Conservation (phyloP, 306 rosid species). For the Vigna mungo region DNA sequence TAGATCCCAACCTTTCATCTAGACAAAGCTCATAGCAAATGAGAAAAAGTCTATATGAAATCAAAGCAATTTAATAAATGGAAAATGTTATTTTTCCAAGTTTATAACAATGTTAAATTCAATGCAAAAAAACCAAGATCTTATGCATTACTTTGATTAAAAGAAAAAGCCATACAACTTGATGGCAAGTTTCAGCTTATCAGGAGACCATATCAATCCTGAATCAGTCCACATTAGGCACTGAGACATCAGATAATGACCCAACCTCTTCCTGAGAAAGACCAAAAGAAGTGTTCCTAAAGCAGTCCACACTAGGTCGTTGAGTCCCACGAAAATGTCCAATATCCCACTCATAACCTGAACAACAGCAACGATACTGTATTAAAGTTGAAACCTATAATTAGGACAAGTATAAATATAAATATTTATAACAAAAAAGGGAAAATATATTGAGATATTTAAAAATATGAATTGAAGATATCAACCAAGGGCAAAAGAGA, state of each 20-base stretch:
- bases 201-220: slow-evolving; percentile 23
- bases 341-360: slow-evolving; percentile 98
- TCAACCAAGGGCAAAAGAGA: background rate
- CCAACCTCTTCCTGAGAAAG: slow-evolving; percentile 72
- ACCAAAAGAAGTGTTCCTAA: slow-evolving; percentile 94
- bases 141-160: slow-evolving; percentile 20
- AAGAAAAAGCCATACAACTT: slow-evolving; percentile 21
- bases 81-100: background rate
- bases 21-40: slow-evolving; percentile 24
- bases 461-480: slow-evolving; percentile 15
- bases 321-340: slow-evolving; percentile 86
- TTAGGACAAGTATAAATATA: slow-evolving; percentile 17
- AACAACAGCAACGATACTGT: slow-evolving; percentile 46
- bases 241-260: slow-evolving; percentile 38
- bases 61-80: slow-evolving; percentile 5
- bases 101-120: slow-evolving; percentile 6
- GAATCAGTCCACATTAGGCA: slow-evolving; percentile 33
- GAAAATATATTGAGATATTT: slow-evolving; percentile 1
- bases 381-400: slow-evolving; percentile 46
- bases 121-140: slow-evolving; percentile 31
- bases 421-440: slow-evolving; percentile 7
- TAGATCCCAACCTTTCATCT: slow-evolving; percentile 31
- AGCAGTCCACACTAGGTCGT: slow-evolving; percentile 89
- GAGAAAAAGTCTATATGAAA: slow-evolving; percentile 19
- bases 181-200: slow-evolving; percentile 37